Percentiles rank a stretch among this genome's conserved stretches.
phyloP scores from a whole-genome alignment of 495 filamentous ascomycete species.

The Chaetomidium leptoderma region DNA sequence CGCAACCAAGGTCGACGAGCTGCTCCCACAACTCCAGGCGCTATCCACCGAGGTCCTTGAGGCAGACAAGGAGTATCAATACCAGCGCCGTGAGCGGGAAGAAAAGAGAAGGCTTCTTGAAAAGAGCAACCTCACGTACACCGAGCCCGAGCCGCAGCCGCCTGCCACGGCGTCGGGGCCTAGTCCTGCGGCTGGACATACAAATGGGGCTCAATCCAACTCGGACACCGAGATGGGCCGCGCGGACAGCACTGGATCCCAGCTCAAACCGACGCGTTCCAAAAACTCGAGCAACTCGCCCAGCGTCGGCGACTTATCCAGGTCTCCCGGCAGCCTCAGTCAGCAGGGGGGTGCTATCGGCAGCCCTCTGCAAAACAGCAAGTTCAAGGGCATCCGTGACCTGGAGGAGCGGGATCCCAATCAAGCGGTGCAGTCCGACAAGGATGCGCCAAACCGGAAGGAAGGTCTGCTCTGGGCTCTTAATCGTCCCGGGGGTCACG shows the following conservation, averaged over 20 bases:
- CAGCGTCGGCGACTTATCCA: slow-evolving; percentile 35
- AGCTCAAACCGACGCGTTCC: slow-evolving; percentile 48
- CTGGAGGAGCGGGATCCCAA: slow-evolving; percentile 73
- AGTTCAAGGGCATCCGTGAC: slow-evolving; percentile 85
- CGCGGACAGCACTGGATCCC: slow-evolving; percentile 67
- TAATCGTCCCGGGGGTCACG: slow-evolving; percentile 88
- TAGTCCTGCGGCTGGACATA: slow-evolving; percentile 18
- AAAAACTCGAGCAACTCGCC: slow-evolving; percentile 25
- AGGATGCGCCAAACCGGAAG: slow-evolving; percentile 58
- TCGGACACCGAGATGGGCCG: slow-evolving; percentile 64
- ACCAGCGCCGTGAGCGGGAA: slow-evolving; percentile 86
- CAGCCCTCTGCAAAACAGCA: slow-evolving; percentile 55
- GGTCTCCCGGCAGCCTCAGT: slow-evolving; percentile 43
- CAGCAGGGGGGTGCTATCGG: slow-evolving; percentile 34
- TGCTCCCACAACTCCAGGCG: slow-evolving; percentile 90
- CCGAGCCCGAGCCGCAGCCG: slow-evolving; percentile 61
- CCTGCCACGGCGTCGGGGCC: slow-evolving; percentile 30
- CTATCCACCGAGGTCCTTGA: slow-evolving; percentile 81
- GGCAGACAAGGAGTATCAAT: slow-evolving; percentile 92
- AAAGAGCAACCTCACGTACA: slow-evolving; percentile 77
- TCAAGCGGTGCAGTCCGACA: slow-evolving; percentile 42
- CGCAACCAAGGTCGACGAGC: slow-evolving; percentile 79
- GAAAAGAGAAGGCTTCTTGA: slow-evolving; percentile 86
- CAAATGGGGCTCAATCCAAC: slow-evolving; percentile 42
- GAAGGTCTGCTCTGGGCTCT: slow-evolving; percentile 94